Evolutionary conservation across 176 grass and related monocot species (phyloP), one percentile per base, ranked within the genome.

Genomic region (Rhipidocladum racemiflorum): DNA sequence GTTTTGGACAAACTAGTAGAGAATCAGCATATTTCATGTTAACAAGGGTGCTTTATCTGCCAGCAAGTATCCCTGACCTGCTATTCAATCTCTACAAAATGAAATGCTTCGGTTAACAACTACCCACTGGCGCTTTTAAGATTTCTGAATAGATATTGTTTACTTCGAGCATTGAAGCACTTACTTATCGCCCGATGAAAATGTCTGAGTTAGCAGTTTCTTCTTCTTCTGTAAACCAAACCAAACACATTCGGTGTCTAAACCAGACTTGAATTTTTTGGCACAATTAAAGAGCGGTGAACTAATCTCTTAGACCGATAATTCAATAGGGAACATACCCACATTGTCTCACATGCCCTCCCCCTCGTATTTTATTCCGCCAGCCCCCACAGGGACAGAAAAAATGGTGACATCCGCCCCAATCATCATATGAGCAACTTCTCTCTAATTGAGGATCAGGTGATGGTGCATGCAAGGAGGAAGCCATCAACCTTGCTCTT

Each of bases 291-390:
- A 74, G 73, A 57, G 25, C 48, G 25, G 10, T 23, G 65, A 66
- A 30, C 49, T 11, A 34, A 66, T 81, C 84, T 75, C 59, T 29
- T 72, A 79, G 64, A 63, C 53, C 6, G 3, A 85, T 82, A 85
- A 71, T 86, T 82, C 75, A 80, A 46, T n/a, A 34, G 75, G 81
- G 85, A 84, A 87, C 91, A 93, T 45, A 82, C 66, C 77, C 87
- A 93, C 85, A 93, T 87, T 79, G 61, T 87, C 87, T 90, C 87
- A 90, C 87, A 90, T 93, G 87, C 72, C 39, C 42, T 40, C 45
- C 15, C 30, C 20, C 53, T 87, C 18, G 24, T 90, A 81, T 78
- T 70, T 85, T 90, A 77, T 68, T 30, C 17, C 35, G 59, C 68
- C 20, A 44, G 46, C 51, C 64, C 77, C 74, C 85, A 88, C 89